Conservation (phyloP, 164 flowering plant species). For the Aristolochia californica region DNA sequence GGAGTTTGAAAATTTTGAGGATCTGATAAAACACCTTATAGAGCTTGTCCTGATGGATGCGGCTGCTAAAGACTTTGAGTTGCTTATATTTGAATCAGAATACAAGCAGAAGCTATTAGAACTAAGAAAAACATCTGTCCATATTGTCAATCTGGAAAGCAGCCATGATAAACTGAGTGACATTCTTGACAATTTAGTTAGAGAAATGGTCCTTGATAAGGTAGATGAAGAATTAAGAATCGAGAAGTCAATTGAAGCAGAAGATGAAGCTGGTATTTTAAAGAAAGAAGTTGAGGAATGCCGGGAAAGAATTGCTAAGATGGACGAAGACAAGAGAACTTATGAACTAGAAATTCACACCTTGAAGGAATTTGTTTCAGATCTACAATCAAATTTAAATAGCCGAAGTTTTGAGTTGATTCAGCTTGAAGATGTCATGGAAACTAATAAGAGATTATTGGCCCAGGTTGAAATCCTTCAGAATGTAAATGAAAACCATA, state of each 20-base stretch:
- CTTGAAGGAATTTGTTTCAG: slow-evolving; percentile 22
- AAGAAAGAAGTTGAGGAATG: slow-evolving; percentile 21
- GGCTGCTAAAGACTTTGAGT: slow-evolving; percentile 49
- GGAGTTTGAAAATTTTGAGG: slow-evolving; percentile 11
- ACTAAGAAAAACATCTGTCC: slow-evolving; percentile 22
- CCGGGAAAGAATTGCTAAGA: slow-evolving; percentile 14
- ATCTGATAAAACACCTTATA: slow-evolving; percentile 24
- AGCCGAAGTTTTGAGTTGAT: background rate
- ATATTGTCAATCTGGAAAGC: slow-evolving; percentile 22
- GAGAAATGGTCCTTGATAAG: slow-evolving; percentile 30
- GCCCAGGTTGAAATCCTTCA: slow-evolving; percentile 23
- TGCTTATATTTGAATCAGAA: slow-evolving; percentile 37
- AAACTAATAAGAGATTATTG: slow-evolving; percentile 21
- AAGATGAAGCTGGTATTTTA: slow-evolving; percentile 26
- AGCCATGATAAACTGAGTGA: slow-evolving; percentile 13
- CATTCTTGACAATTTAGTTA: slow-evolving; percentile 30
- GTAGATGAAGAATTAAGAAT: slow-evolving; percentile 37
- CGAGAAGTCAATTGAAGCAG: slow-evolving; percentile 22
- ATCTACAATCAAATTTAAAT: slow-evolving; percentile 1
- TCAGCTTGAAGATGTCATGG: slow-evolving; percentile 14
- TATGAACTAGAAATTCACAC: slow-evolving; percentile 23
- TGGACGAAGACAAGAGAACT: slow-evolving; percentile 19
- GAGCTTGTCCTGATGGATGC: slow-evolving; percentile 30
- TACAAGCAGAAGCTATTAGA: slow-evolving; percentile 16
- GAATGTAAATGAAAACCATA: slow-evolving; percentile 18